A percentile compares a stretch with the other conserved stretches of the same genome.
Evolutionary conservation across 805 yeast species (phyloP).

Genomic region (Metschnikowia amazonensis): DNA sequence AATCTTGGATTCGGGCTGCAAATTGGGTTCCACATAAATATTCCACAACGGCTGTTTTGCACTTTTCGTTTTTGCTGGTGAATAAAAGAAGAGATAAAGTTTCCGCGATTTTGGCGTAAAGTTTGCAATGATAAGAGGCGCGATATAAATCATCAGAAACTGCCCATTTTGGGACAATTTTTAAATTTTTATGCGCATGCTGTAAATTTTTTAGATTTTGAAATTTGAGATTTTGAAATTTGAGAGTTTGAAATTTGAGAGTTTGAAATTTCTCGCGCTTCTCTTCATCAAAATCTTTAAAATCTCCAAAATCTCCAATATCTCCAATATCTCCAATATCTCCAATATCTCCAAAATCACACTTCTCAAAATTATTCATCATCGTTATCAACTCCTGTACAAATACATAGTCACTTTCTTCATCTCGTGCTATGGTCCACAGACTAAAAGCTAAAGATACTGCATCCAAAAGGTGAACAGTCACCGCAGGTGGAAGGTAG

Average conservation of each 20-base stretch:
- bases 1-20: constrained; percentile 22
- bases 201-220: no score
- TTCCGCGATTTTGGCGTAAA: constrained; percentile 68
- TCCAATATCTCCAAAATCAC: no score
- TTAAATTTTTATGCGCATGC: no score
- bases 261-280: no score
- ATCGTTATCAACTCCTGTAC: constrained; percentile 37
- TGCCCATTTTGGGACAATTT: background rate
- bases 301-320: no score
- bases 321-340: no score
- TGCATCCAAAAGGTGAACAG: constrained; percentile 66
- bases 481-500: constrained; percentile 57
- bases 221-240: no score
- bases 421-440: constrained; percentile 64
- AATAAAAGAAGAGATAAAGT: constrained; percentile 69
- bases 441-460: constrained; percentile 71
- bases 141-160: constrained; percentile 24
- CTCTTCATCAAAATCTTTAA: no score
- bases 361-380: constrained; percentile 16
- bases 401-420: constrained; percentile 47
- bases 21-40: constrained; percentile 40
- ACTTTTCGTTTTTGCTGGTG: constrained; percentile 46
- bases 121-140: constrained; percentile 51
- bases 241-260: no score
- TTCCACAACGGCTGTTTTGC: constrained; percentile 40